Percentiles rank a stretch among this genome's conserved stretches.
phyloP scores from a whole-genome alignment of 1,284 basidiomycete species.

The Exobasidium rhododendri region DNA sequence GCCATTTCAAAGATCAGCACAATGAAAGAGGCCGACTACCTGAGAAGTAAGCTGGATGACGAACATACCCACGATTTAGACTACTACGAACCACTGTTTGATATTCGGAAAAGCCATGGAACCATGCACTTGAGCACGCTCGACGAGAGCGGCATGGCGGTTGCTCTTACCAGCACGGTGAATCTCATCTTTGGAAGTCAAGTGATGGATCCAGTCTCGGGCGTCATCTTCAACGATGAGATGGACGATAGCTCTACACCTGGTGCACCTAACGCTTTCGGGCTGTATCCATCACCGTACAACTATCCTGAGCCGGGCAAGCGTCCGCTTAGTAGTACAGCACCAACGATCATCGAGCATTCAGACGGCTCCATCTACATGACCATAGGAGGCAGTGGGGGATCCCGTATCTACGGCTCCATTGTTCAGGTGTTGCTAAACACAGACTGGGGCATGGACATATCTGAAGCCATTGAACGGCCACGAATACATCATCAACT shows the following conservation, averaged over 20 bases:
- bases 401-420: slow-evolving; percentile 76
- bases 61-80: slow-evolving; percentile 71
- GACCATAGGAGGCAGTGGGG: slow-evolving; percentile 79
- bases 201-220: slow-evolving; percentile 78
- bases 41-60: slow-evolving; percentile 17
- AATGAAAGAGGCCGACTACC: slow-evolving; percentile 66
- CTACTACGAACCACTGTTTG: slow-evolving; percentile 81
- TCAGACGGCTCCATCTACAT: slow-evolving; percentile 66
- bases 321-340: slow-evolving; percentile 78
- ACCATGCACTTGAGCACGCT: slow-evolving; percentile 60
- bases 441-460: slow-evolving; percentile 74
- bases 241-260: slow-evolving; percentile 88
- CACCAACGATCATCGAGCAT: slow-evolving; percentile 75
- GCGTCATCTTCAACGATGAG: slow-evolving; percentile 84
- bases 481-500: slow-evolving; percentile 85
- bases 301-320: slow-evolving; percentile 61
- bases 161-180: slow-evolving; percentile 69
- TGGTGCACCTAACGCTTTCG: slow-evolving; percentile 74
- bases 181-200: slow-evolving; percentile 82
- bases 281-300: slow-evolving; percentile 72
- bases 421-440: slow-evolving; percentile 79
- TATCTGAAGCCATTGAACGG: slow-evolving; percentile 75
- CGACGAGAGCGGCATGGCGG: slow-evolving; percentile 60
- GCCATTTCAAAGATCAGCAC: slow-evolving; percentile 64
- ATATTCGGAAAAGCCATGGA: slow-evolving; percentile 75